These are phyloP conservation scores for Ampelomyces quisqualis DNA, from an alignment of 2,329 filamentous ascomycete genomes.

Conservation along the genomic window DNA sequence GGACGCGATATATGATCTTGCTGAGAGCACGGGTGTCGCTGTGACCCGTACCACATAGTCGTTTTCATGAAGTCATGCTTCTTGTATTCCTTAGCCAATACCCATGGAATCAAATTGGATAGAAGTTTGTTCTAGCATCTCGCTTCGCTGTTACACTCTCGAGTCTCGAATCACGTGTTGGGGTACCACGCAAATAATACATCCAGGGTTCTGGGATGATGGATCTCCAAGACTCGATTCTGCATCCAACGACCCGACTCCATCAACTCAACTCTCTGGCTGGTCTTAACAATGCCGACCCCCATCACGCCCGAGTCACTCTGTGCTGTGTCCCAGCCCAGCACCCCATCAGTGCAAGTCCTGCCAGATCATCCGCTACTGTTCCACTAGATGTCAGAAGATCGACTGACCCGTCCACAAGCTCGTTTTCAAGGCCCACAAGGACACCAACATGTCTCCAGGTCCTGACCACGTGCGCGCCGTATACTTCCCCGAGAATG, in stretches of 20 bases:
- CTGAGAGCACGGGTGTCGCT: slow-evolving; percentile 51
- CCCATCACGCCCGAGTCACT: background rate
- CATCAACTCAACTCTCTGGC: no score
- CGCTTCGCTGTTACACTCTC: no score
- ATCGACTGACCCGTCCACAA: slow-evolving; percentile 5
- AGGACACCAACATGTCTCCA: background rate
- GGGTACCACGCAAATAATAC: no score
- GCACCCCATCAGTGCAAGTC: background rate
- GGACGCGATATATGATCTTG: slow-evolving; percentile 54
- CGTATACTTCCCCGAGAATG: slow-evolving; percentile 7
- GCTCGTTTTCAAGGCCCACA: slow-evolving; percentile 4
- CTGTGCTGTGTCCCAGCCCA: background rate
- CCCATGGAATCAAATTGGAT: background rate
- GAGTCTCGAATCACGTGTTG: no score
- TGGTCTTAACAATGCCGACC: background rate
- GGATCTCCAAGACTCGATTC: no score
- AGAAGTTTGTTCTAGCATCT: background rate
- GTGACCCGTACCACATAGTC: slow-evolving; percentile 34
- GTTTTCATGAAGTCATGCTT: background rate
- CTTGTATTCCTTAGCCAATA: background rate
- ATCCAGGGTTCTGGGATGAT: no score
- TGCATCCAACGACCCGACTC: background rate
- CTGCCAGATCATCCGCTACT: slow-evolving; percentile 3
- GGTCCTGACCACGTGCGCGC: slow-evolving; percentile 1
- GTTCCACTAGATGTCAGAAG: slow-evolving; percentile 2